A percentile compares a stretch with the other conserved stretches of the same genome.
Conservation (phyloP, 192 early-diverging fungal species). For the Gryganskiella cystojenkinii region DNA sequence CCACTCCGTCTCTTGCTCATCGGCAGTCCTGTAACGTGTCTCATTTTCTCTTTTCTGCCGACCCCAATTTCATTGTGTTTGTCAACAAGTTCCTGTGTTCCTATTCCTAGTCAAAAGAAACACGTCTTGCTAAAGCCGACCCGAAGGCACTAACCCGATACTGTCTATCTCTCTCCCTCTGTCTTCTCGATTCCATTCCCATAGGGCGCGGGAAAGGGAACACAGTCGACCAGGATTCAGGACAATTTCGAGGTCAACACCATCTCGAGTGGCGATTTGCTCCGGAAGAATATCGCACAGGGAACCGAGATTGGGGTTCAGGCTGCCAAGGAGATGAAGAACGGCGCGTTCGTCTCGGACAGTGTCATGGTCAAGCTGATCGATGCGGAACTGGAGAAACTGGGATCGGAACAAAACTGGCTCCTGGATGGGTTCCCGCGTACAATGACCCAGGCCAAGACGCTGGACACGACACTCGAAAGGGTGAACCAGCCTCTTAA, state of each 20-base stretch:
- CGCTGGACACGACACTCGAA: slow-evolving; percentile 71
- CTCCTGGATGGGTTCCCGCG: slow-evolving; percentile 94
- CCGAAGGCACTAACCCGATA: too few species aligned
- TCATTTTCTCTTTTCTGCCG: slow-evolving; percentile 14
- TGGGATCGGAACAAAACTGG: slow-evolving; percentile 68
- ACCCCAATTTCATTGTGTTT: neutral
- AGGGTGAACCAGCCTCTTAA: slow-evolving; percentile 73
- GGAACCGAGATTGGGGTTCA: slow-evolving; percentile 68
- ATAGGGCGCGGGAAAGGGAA: slow-evolving; percentile 90
- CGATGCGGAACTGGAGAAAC: slow-evolving; percentile 64
- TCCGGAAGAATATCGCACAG: slow-evolving; percentile 83
- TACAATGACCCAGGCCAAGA: slow-evolving; percentile 82
- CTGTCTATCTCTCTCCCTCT: neutral
- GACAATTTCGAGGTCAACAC: slow-evolving; percentile 72
- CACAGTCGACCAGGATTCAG: slow-evolving; percentile 83
- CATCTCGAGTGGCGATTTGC: slow-evolving; percentile 90
- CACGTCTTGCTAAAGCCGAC: too few species aligned
- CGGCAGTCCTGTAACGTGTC: slow-evolving; percentile 71
- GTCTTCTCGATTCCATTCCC: neutral
- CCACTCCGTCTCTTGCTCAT: slow-evolving; percentile 78
- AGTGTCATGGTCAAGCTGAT: slow-evolving; percentile 75
- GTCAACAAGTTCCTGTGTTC: neutral
- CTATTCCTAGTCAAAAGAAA: too few species aligned
- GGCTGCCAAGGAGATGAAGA: slow-evolving; percentile 66
- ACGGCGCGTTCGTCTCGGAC: slow-evolving; percentile 75